Base-by-base conservation (phyloP, 352 stramenopile genomes). In the Phytopythium mirpurense region DNA sequence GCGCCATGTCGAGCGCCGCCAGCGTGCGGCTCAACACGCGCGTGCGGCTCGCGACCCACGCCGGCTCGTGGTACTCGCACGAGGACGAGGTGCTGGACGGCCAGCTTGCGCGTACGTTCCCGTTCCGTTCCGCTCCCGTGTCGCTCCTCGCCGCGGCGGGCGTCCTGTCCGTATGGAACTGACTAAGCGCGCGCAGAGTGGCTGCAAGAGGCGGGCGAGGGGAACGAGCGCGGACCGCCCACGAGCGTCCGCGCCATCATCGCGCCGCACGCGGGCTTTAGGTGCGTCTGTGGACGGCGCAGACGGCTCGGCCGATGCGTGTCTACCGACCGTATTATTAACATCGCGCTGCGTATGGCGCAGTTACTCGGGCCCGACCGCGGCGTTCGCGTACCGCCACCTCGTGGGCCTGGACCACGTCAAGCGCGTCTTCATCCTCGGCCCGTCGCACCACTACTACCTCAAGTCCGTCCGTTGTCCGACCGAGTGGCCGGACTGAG, bases 401-500 rank as follows among this genome's bases (percentile, higher is more conserved):
- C 46, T 98, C 29, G 57, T 86, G 34, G 62, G 90, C n/a, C 59
- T 88, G 34, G 63, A 81, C 27, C 59, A 64, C 47, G 67, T 94
- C 29, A 82, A 83, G 56, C 88, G 75, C 46, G 78, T 93, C 43
- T 95, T 98, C 54, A 94, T 98, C 52, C 72, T 99, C 9, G 95
- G 97, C 16, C 95, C 96, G 23, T 98, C 90, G 41, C 96, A 99
- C 72, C 95, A 99, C 67, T 94, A 98, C 18, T 98, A 98, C 70
- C 65, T 99, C 47, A 72, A 73, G 80, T 88, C 86, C 36, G 66
- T 68, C 29, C 38, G 32, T 67, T 50, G 18, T 0, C 14, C n/a
- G n/a, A n/a, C n/a, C n/a, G n/a, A n/a, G n/a, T n/a, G n/a, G n/a
- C n/a, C n/a, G n/a, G n/a, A n/a, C n/a, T n/a, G n/a, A n/a, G n/a